These are phyloP conservation scores for Blastobotrys elegans DNA, from an alignment of 1,139 yeast genomes.

Conservation along the genomic window DNA sequence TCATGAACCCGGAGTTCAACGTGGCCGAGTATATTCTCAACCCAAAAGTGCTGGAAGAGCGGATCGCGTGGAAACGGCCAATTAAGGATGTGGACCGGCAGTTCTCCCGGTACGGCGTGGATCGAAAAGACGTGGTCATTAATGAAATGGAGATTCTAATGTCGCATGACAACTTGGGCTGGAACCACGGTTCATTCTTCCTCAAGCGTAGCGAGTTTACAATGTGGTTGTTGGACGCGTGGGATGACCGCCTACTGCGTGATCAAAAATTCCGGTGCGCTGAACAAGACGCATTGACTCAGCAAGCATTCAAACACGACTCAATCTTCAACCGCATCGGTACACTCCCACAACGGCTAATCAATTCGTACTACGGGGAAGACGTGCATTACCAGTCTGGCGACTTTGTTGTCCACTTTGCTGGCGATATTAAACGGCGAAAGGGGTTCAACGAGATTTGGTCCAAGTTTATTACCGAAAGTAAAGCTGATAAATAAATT, in stretches of 20 bases:
- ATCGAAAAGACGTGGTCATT: slow-evolving; percentile 20
- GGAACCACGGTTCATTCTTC: slow-evolving; percentile 37
- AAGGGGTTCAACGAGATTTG: neutral
- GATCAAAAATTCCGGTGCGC: slow-evolving; percentile 1
- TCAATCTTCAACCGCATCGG: slow-evolving; percentile 6
- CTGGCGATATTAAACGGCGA: neutral
- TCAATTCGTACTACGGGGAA: neutral
- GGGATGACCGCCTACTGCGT: slow-evolving; percentile 11
- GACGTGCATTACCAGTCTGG: neutral
- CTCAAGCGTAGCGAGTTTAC: slow-evolving; percentile 29
- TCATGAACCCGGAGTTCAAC: slow-evolving; percentile 30
- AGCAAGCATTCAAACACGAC: slow-evolving; percentile 3
- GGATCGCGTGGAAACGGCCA: slow-evolving; percentile 26
- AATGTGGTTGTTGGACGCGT: slow-evolving; percentile 18
- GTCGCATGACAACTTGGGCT: slow-evolving; percentile 29
- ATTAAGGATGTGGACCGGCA: slow-evolving; percentile 19
- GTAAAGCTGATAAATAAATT: too few species aligned
- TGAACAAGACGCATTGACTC: slow-evolving; percentile 8
- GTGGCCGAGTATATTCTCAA: slow-evolving; percentile 31
- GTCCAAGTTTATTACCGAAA: too few species aligned
- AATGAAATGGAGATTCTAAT: slow-evolving; percentile 25
- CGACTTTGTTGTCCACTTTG: slow-evolving; percentile 1
- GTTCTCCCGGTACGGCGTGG: slow-evolving; percentile 17
- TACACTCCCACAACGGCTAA: slow-evolving; percentile 6
- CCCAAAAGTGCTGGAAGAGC: slow-evolving; percentile 26